These are phyloP conservation scores for Polygonum maritimum DNA, from an alignment of 148 eudicot species.

Conservation along the genomic window DNA sequence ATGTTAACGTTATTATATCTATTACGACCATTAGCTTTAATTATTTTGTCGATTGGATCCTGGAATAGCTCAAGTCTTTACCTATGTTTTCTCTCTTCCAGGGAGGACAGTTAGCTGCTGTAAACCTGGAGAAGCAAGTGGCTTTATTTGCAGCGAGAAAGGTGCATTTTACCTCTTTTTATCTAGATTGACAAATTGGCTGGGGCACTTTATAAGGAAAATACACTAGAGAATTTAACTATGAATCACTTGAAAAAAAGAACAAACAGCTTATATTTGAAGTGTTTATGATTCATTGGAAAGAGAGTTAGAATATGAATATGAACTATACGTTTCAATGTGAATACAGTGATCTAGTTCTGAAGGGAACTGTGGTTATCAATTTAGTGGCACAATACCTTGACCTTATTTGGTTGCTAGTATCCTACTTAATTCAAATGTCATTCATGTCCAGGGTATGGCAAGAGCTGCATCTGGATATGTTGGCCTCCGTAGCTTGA, in stretches of 20 bases:
- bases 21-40: not conserved
- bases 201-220: not conserved
- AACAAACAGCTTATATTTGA: not conserved
- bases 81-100: constrained; percentile 11
- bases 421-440: not conserved
- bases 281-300: not conserved
- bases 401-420: not conserved
- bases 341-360: not conserved
- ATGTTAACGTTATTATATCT: not conserved
- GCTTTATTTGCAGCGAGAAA: constrained; percentile 48
- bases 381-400: not conserved
- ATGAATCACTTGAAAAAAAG: not conserved
- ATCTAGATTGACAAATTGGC: not conserved
- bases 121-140: constrained; percentile 36
- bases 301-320: not conserved
- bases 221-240: not conserved
- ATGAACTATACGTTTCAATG: not conserved
- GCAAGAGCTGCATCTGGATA: constrained; percentile 9
- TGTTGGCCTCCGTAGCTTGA: constrained; percentile 11
- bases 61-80: not conserved
- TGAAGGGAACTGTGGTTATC: not conserved
- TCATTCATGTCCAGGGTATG: constrained; percentile 10
- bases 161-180: constrained; percentile 18
- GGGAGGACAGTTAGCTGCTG: constrained; percentile 58
- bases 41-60: not conserved